Evolutionary conservation across 1,284 basidiomycete genomes (phyloP), one percentile per base, ranked within the genome.

Genomic region (Heterobasidion irregulare): DNA sequence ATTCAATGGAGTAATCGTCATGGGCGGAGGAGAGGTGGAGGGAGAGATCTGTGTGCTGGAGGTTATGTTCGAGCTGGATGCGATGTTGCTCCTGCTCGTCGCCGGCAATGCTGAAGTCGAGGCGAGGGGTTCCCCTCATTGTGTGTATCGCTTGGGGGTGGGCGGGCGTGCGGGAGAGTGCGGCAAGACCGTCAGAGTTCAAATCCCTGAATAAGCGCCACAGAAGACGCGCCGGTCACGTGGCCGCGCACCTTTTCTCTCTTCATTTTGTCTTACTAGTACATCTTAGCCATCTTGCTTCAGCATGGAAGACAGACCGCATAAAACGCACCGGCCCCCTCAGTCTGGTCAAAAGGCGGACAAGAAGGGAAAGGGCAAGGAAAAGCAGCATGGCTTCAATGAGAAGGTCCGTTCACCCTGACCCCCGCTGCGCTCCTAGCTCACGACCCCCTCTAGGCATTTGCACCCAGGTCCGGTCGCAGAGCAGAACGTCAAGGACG

Each of bases 381-480:
- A 87, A 3, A 87, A 91, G 63, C 78, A 83, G 63, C 69, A 83
- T 58, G 87, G 86, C 4, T 92, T 86, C 74, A 98, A 98, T 66
- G 93, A 94, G 69, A 98, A 97, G 77, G 93, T 26, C 26, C 26
- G 26, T 26, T 26, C 26, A 26, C 26, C 6, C 26, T 26, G 26
- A 26, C 26, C 26, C 26, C 26, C 26, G 26, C 5, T 26, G 26
- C 5, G 26, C 26, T 26, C 26, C 44, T 13, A 47, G 53, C 36
- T 54, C 34, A 36, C 46, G 35, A 52, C 36, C 12, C 52, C 7
- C 54, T 46, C 34, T 58, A 97, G 89, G 94, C 97, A 2, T 99
- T 99, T 72, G 95, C 94, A 19, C 92, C 93, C 26, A 86, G 83
- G 70, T 97, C 94, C 35, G 93, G 92, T 62, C 81, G 91, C 56